These are phyloP conservation scores for Aspergillus versicolor DNA, from an alignment of 2,329 filamentous ascomycete species.

Conservation along the genomic window DNA sequence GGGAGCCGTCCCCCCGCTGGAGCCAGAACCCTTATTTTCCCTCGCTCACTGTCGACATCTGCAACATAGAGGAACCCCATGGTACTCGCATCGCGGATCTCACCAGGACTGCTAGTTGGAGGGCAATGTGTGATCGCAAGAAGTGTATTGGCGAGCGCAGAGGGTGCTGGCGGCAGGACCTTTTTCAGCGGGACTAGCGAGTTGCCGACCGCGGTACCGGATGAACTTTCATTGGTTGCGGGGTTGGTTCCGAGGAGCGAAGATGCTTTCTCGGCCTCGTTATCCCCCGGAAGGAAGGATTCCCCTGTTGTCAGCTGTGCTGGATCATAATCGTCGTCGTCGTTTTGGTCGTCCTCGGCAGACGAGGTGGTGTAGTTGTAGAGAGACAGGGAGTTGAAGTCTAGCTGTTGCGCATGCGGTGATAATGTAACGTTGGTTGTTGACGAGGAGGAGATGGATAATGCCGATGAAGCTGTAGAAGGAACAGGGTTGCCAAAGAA, in stretches of 20 bases:
- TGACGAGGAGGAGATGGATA: conserved; percentile 35
- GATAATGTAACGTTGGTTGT: conserved; percentile 69
- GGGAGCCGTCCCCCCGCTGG: conserved; percentile 81
- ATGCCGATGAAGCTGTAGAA: conserved; percentile 36
- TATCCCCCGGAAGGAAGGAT: conserved; percentile 35
- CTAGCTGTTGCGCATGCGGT: conserved; percentile 81
- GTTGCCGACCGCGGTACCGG: conserved; percentile 17
- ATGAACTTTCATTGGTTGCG: conserved; percentile 14
- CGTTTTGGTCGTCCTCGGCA: conserved; percentile 47
- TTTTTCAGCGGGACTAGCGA: conserved; percentile 53
- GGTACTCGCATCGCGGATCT: conserved; percentile 76
- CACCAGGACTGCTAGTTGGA: conserved; percentile 65
- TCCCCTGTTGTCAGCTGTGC: conserved; percentile 31
- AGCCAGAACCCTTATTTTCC: conserved; percentile 75
- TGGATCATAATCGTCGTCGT: conserved; percentile 43
- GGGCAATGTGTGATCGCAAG: conserved; percentile 81
- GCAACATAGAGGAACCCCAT: conserved; percentile 93
- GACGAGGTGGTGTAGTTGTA: conserved; percentile 67
- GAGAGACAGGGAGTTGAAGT: conserved; percentile 71
- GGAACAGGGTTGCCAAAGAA: conserved; percentile 75
- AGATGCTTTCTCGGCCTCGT: conserved; percentile 25
- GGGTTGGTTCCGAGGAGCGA: conserved; percentile 25
- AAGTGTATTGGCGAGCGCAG: conserved; percentile 71
- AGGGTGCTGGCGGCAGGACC: conserved; percentile 60
- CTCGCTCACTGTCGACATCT: conserved; percentile 82